Conservation (phyloP, 768 basidiomycete species). For the Floccularia luteovirens region DNA sequence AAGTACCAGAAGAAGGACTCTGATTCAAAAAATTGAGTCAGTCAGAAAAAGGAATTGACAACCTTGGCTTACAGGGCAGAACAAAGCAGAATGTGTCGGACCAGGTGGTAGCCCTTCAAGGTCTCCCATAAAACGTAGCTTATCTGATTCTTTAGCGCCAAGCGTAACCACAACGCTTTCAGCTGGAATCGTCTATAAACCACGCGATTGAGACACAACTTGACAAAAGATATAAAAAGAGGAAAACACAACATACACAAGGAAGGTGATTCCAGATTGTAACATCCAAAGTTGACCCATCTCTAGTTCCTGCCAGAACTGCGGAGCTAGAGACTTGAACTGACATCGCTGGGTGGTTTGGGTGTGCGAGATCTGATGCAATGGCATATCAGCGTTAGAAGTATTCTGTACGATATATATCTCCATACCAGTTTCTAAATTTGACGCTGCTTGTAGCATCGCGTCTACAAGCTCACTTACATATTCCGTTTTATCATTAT, state of each 20-base stretch:
- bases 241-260: slow-evolving; percentile 46
- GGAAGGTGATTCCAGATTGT: slow-evolving; percentile 61
- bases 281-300: slow-evolving; percentile 57
- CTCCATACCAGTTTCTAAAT: slow-evolving; percentile 47
- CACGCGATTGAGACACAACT: slow-evolving; percentile 4
- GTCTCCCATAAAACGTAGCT: slow-evolving; percentile 44
- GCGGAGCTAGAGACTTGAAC: slow-evolving; percentile 42
- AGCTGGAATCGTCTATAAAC: slow-evolving; percentile 44
- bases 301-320: slow-evolving; percentile 46
- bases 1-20: slow-evolving; percentile 68
- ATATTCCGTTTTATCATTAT: slow-evolving; percentile 44
- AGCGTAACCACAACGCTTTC: slow-evolving; percentile 60
- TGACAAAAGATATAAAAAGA: slow-evolving; percentile 1
- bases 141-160: slow-evolving; percentile 54
- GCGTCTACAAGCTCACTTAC: slow-evolving; percentile 40
- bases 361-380: slow-evolving; percentile 45
- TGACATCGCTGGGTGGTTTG: slow-evolving; percentile 64
- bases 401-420: background rate
- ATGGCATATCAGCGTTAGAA: slow-evolving; percentile 1
- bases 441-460: slow-evolving; percentile 38
- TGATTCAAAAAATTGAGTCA: slow-evolving; percentile 16
- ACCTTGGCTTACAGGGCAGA: slow-evolving; percentile 59
- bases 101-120: slow-evolving; percentile 47
- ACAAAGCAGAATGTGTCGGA: slow-evolving; percentile 45
- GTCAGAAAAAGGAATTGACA: background rate